Conservation (phyloP, 257 asterid species). For the Anisodus acutangulus region DNA sequence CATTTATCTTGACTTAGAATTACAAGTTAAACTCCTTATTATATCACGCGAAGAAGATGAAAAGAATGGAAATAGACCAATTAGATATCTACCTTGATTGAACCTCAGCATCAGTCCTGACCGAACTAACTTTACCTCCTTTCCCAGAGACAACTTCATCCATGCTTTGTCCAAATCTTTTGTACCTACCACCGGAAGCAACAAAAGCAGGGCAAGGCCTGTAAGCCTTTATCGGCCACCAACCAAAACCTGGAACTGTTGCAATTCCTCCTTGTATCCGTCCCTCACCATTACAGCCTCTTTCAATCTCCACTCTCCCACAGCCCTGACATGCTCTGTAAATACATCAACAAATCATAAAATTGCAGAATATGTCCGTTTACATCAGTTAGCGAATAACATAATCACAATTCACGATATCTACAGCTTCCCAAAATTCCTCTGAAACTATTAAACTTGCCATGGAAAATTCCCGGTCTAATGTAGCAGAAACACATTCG, state of each 20-base stretch:
- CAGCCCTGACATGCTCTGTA: constrained; percentile 81
- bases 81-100: constrained; percentile 46
- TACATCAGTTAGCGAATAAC: background rate
- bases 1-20: background rate
- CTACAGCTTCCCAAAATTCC: background rate
- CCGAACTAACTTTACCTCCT: constrained; percentile 39
- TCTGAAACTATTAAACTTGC: background rate
- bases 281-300: constrained; percentile 92
- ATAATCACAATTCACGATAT: background rate
- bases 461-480: background rate
- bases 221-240: constrained; percentile 99
- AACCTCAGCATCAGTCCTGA: constrained; percentile 30
- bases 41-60: background rate
- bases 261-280: constrained; percentile 99
- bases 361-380: background rate
- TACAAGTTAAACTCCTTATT: background rate
- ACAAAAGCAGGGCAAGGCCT: constrained; percentile 89
- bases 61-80: background rate
- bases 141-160: constrained; percentile 87
- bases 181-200: constrained; percentile 86
- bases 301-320: constrained; percentile 74
- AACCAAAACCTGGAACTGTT: constrained; percentile 86
- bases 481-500: background rate
- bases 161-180: constrained; percentile 86
- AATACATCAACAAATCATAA: background rate